These are phyloP conservation scores for Podospora pseudocomata DNA, from an alignment of 495 filamentous ascomycete genomes.

Conservation along the genomic window DNA sequence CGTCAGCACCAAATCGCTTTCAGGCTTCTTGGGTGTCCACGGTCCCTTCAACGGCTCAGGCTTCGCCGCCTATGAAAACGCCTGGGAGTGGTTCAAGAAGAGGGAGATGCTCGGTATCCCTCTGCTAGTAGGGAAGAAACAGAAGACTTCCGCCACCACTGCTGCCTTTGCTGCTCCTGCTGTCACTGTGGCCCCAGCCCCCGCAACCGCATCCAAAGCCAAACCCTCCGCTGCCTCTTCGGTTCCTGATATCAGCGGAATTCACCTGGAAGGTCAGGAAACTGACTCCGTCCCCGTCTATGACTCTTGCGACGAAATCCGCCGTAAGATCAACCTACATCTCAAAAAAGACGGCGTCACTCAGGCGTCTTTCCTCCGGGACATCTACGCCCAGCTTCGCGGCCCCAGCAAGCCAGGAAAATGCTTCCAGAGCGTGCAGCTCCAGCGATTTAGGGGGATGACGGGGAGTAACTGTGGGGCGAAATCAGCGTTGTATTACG, in stretches of 20 bases:
- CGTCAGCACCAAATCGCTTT: conserved; percentile 32
- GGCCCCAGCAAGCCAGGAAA: conserved; percentile 13
- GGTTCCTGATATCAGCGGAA: conserved; percentile 33
- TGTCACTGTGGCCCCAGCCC: conserved; percentile 5
- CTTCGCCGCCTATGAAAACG: conserved; percentile 27
- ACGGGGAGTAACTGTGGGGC: conserved; percentile 46
- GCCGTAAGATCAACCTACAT: conserved; percentile 52
- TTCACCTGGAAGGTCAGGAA: conserved; percentile 44
- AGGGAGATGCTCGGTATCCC: conserved; percentile 30
- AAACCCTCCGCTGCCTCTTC: background rate
- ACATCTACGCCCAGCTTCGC: conserved; percentile 38
- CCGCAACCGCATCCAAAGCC: conserved; percentile 5
- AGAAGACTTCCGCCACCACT: conserved; percentile 15
- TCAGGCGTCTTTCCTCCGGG: conserved; percentile 51
- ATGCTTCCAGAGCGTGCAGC: conserved; percentile 31
- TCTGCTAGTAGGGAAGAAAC: conserved; percentile 33
- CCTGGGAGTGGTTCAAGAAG: conserved; percentile 38
- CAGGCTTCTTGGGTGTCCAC: conserved; percentile 36
- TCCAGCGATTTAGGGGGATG: conserved; percentile 48
- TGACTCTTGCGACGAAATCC: conserved; percentile 57
- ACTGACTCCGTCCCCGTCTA: conserved; percentile 43
- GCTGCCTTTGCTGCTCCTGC: conserved; percentile 8
- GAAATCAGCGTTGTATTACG: conserved; percentile 44
- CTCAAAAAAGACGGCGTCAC: conserved; percentile 47
- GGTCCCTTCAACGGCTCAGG: conserved; percentile 32